A percentile compares a stretch with the other conserved stretches of the same genome.
These are phyloP conservation scores for Alternaria longipes DNA, from an alignment of 2,329 filamentous ascomycete species.

Conservation along the genomic window DNA sequence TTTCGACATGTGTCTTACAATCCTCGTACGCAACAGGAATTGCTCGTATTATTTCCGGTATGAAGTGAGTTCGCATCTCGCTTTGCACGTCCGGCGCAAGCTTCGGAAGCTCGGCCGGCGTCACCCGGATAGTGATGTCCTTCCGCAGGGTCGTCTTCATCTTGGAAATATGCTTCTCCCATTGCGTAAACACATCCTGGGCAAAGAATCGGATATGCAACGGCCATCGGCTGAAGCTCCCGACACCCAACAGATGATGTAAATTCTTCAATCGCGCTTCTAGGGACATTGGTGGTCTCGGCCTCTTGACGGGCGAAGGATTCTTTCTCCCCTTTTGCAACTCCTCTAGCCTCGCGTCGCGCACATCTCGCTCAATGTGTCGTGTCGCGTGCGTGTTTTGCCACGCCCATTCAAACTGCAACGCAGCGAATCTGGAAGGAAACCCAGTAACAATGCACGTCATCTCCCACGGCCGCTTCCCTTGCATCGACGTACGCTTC, in stretches of 20 bases:
- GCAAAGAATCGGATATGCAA: constrained; percentile 81
- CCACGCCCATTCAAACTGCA: constrained; percentile 99
- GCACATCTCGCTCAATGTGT: constrained; percentile 69
- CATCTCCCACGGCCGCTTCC: constrained; percentile 81
- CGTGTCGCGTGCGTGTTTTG: constrained; percentile 83
- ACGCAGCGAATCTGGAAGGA: constrained; percentile 81
- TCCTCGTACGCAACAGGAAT: constrained; percentile 64
- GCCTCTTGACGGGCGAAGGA: constrained; percentile 51
- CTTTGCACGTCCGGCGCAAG: constrained; percentile 29
- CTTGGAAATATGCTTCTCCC: constrained; percentile 64
- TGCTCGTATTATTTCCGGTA: constrained; percentile 46
- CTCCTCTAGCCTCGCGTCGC: constrained; percentile 47
- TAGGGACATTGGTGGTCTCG: constrained; percentile 66
- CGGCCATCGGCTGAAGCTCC: constrained; percentile 85
- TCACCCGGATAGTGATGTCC: constrained; percentile 41
- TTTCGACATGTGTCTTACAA: constrained; percentile 62
- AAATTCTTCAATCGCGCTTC: constrained; percentile 79
- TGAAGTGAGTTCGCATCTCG: constrained; percentile 34
- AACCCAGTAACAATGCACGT: constrained; percentile 87
- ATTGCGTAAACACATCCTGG: constrained; percentile 72
- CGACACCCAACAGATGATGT: constrained; percentile 79
- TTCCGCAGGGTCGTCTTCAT: constrained; percentile 35
- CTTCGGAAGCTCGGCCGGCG: constrained; percentile 38
- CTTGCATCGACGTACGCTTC: constrained; percentile 72
- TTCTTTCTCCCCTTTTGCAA: constrained; percentile 41